These are phyloP conservation scores for Brettanomyces anomalus DNA, from an alignment of 805 yeast species.

Conservation along the genomic window DNA sequence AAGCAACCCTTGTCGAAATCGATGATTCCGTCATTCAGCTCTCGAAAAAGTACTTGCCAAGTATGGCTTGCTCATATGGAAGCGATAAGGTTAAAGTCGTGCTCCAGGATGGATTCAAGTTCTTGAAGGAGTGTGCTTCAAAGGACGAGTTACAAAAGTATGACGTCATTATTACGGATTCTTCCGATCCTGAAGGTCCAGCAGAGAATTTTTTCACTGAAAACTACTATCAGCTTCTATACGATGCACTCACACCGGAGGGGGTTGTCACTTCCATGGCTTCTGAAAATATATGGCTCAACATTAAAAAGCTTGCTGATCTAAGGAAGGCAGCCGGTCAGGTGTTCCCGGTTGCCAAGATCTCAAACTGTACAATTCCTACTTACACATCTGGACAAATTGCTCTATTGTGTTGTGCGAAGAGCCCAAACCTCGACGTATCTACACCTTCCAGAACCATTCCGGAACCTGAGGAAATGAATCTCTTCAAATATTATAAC, in stretches of 20 bases:
- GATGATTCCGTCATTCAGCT: conserved; percentile 75
- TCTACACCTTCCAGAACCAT: conserved; percentile 42
- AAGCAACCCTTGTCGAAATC: conserved; percentile 77
- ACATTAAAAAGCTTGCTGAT: conserved; percentile 40
- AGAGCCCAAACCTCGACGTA: conserved; percentile 38
- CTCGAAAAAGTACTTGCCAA: conserved; percentile 62
- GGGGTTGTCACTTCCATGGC: conserved; percentile 71
- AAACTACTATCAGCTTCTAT: conserved; percentile 61
- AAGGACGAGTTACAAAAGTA: conserved; percentile 36
- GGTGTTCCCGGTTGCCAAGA: conserved; percentile 55
- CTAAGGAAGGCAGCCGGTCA: conserved; percentile 39
- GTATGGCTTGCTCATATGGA: conserved; percentile 59
- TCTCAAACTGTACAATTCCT: conserved; percentile 78
- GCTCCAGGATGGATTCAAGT: conserved; percentile 80
- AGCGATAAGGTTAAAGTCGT: conserved; percentile 60
- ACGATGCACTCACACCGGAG: conserved; percentile 50
- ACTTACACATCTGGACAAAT: conserved; percentile 84
- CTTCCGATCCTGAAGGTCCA: conserved; percentile 91
- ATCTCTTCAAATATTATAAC: conserved; percentile 56
- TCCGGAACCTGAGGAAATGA: conserved; percentile 35
- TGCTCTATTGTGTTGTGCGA: conserved; percentile 67
- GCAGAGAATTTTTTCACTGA: conserved; percentile 83
- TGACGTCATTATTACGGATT: conserved; percentile 85
- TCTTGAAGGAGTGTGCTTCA: conserved; percentile 36
- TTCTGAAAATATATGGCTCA: conserved; percentile 73